Conservation (phyloP, 441 rosid genomes). For the Croton setiger region DNA sequence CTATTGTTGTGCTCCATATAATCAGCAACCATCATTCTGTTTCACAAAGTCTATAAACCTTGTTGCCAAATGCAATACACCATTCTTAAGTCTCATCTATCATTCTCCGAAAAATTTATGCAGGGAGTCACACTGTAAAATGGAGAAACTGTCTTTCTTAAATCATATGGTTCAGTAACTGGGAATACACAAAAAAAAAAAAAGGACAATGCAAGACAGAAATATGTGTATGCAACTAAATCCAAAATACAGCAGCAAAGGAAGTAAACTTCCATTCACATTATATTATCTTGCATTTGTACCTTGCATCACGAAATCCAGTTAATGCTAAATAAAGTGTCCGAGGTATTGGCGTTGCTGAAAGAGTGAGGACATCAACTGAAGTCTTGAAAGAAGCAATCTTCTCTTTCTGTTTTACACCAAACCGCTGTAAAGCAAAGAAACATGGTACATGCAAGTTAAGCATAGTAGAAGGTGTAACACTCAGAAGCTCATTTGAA, state of each 20-base stretch:
- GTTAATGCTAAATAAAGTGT: slow-evolving; percentile 95
- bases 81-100: background rate
- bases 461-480: slow-evolving; percentile 22
- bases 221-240: slow-evolving; percentile 8
- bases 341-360: slow-evolving; percentile 99
- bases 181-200: background rate
- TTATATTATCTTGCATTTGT: slow-evolving; percentile 20
- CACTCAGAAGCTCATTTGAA: slow-evolving; percentile 15
- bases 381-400: slow-evolving; percentile 96
- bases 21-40: background rate
- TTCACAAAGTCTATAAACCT: slow-evolving; percentile 2
- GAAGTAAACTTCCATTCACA: slow-evolving; percentile 1
- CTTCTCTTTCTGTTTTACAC: slow-evolving; percentile 98
- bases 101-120: background rate
- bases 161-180: background rate
- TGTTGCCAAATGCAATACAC: background rate
- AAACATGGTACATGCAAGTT: slow-evolving; percentile 27
- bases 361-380: slow-evolving; percentile 93
- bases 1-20: background rate
- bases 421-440: slow-evolving; percentile 70
- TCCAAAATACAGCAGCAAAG: slow-evolving; percentile 13
- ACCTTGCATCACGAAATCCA: slow-evolving; percentile 99
- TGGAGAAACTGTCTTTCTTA: background rate
- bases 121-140: background rate
- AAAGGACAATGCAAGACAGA: slow-evolving; percentile 5